Percentiles rank a stretch among this genome's conserved stretches.
Conservation (phyloP, 2,329 filamentous ascomycete species). For the Hymenoscyphus fructigenus region DNA sequence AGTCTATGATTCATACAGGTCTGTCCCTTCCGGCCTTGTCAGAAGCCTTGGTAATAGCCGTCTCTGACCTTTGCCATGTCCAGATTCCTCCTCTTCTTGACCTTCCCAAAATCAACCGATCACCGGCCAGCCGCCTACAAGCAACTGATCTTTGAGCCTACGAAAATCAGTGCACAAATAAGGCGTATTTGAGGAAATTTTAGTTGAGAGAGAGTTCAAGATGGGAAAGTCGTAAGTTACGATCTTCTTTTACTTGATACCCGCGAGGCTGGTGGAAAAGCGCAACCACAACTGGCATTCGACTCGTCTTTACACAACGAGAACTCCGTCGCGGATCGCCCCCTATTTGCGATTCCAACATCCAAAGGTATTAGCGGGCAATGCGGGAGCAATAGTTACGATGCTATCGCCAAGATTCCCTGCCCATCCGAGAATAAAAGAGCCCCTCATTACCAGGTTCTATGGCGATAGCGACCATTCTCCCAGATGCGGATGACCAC, state of each 20-base stretch:
- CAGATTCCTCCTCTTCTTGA: neutral
- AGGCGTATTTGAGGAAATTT: neutral
- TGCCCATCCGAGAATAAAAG: neutral
- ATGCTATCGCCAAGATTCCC: neutral
- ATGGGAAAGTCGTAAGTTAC: conserved; percentile 57
- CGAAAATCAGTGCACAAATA: conserved; percentile 3
- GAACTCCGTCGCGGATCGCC: neutral
- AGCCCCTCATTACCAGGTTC: neutral
- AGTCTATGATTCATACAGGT: neutral
- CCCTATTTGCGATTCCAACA: neutral
- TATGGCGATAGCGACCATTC: neutral
- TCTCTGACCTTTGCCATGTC: conserved; percentile 8
- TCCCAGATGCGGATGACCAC: neutral
- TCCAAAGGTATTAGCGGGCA: neutral
- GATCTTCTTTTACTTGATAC: conserved; percentile 14
- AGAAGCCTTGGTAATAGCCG: conserved; percentile 6
- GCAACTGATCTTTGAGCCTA: neutral
- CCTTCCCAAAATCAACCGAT: neutral
- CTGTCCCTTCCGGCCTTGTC: neutral
- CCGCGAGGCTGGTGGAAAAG: neutral
- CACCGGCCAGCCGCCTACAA: neutral
- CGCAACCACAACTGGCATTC: neutral
- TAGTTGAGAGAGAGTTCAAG: conserved; percentile 18
- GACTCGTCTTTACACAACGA: neutral
- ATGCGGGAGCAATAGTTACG: neutral